Conservation (phyloP, 2,329 filamentous ascomycete species). For the Verticillium nonalfalfae region DNA sequence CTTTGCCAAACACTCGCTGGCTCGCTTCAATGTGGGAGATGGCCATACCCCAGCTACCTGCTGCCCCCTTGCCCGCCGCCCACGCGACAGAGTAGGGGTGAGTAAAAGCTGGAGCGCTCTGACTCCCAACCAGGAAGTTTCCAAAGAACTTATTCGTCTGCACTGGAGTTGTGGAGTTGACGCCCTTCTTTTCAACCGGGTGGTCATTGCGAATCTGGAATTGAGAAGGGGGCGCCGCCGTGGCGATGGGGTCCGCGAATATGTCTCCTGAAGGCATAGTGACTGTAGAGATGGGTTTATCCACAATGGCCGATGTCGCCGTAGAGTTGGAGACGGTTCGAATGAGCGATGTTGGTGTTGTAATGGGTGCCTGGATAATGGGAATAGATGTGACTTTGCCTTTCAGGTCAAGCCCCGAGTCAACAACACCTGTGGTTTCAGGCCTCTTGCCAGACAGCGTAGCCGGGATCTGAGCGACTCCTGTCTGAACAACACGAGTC, state of each 20-base stretch:
- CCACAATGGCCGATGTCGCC: background rate
- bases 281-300: background rate
- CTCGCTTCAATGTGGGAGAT: conserved; percentile 66
- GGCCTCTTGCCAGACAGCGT: conserved; percentile 19
- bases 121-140: conserved; percentile 72
- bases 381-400: conserved; percentile 14
- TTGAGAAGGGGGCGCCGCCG: conserved; percentile 39
- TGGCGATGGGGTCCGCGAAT: conserved; percentile 49
- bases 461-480: conserved; percentile 19
- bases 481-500: conserved; percentile 17
- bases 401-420: conserved; percentile 11
- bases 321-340: background rate
- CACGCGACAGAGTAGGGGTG: conserved; percentile 69
- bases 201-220: conserved; percentile 47
- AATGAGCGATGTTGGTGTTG: conserved; percentile 27
- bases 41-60: conserved; percentile 69
- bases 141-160: conserved; percentile 77
- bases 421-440: conserved; percentile 22
- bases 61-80: conserved; percentile 55
- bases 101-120: conserved; percentile 63
- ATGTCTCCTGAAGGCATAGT: conserved; percentile 36
- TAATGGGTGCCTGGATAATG: conserved; percentile 24
- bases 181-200: conserved; percentile 48
- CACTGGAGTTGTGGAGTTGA: conserved; percentile 43
- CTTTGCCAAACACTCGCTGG: conserved; percentile 62